phyloP scores from a whole-genome alignment of 495 filamentous ascomycete species.

The Talaromyces wortmannii region DNA sequence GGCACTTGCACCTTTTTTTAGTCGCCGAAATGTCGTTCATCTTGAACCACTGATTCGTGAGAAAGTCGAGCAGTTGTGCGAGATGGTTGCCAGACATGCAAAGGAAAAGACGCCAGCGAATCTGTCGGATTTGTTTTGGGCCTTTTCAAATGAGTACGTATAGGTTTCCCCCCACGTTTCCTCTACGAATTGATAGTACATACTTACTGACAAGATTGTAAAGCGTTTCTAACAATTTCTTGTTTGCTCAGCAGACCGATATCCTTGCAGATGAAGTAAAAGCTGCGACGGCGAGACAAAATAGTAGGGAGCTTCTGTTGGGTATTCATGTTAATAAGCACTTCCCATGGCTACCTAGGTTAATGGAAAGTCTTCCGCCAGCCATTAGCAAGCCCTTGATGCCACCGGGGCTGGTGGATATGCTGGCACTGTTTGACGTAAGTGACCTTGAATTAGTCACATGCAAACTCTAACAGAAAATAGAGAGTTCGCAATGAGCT shows the following conservation, averaged over 20 bases:
- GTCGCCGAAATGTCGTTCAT: conserved; percentile 19
- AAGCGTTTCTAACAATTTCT: conserved; percentile 30
- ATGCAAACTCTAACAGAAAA: conserved; percentile 6
- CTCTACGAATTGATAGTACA: too few species aligned
- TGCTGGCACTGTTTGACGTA: conserved; percentile 28
- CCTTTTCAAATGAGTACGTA: conserved; percentile 22
- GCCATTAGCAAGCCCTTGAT: conserved; percentile 28
- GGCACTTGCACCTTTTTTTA: conserved; percentile 28
- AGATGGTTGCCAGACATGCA: conserved; percentile 21
- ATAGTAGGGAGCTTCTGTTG: conserved; percentile 25
- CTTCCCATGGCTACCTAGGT: conserved; percentile 29
- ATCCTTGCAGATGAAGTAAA: conserved; percentile 23
- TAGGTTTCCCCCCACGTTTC: background rate
- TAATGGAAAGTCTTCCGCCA: conserved; percentile 26
- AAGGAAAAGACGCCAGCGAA: conserved; percentile 21
- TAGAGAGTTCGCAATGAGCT: conserved; percentile 29
- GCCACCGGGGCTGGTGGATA: conserved; percentile 30
- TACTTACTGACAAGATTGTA: conserved; percentile 7
- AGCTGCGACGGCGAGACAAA: conserved; percentile 21
- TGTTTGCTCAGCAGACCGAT: conserved; percentile 27
- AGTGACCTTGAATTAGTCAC: conserved; percentile 3
- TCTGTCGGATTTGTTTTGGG: conserved; percentile 31
- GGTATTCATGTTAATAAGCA: conserved; percentile 33
- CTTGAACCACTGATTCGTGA: conserved; percentile 21
- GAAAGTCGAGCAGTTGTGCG: conserved; percentile 26